phyloP scores from a whole-genome alignment of 2,329 filamentous ascomycete species.

The Lasiodiplodia sp. region DNA sequence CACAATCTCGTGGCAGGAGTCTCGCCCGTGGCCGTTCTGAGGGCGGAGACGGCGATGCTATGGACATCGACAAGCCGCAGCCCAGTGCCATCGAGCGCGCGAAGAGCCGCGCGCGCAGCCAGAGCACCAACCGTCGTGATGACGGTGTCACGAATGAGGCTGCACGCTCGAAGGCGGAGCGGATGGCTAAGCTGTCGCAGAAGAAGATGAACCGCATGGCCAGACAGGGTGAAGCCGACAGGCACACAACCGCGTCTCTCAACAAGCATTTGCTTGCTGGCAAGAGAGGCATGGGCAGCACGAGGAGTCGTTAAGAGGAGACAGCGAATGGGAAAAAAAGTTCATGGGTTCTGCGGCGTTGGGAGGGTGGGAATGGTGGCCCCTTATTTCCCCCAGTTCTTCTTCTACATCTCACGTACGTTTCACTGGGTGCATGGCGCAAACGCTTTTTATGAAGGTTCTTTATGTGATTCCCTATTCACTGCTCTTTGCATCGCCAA shows the following conservation, averaged over 20 bases:
- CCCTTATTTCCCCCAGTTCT: not conserved
- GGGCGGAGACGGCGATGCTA: slow-evolving; percentile 65
- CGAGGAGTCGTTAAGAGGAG: slow-evolving; percentile 59
- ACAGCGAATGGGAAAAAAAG: slow-evolving; percentile 4
- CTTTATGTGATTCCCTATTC: slow-evolving; percentile 26
- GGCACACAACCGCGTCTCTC: slow-evolving; percentile 81
- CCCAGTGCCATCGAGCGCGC: slow-evolving; percentile 59
- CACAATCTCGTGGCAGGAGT: slow-evolving; percentile 76
- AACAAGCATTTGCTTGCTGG: slow-evolving; percentile 91
- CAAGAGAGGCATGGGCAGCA: slow-evolving; percentile 94
- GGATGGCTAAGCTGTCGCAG: slow-evolving; percentile 87
- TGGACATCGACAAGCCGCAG: slow-evolving; percentile 66
- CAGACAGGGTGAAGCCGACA: slow-evolving; percentile 93
- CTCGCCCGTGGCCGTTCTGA: slow-evolving; percentile 65
- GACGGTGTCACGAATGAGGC: slow-evolving; percentile 77
- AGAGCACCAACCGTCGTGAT: slow-evolving; percentile 72
- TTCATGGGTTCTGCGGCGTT: slow-evolving; percentile 19
- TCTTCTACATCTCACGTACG: not conserved
- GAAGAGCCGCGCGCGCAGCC: slow-evolving; percentile 73
- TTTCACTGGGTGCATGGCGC: slow-evolving; percentile 20
- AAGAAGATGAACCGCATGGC: slow-evolving; percentile 99
- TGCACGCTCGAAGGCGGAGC: slow-evolving; percentile 79
- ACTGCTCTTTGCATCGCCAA: slow-evolving; percentile 4
- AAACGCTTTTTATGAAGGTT: not conserved
- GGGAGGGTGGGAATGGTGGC: slow-evolving; percentile 4